Percentiles rank a stretch among this genome's conserved stretches.
Conservation (phyloP, 225 moss, liverwort and hornwort genomes). For the Antitrichia curtipendula region DNA sequence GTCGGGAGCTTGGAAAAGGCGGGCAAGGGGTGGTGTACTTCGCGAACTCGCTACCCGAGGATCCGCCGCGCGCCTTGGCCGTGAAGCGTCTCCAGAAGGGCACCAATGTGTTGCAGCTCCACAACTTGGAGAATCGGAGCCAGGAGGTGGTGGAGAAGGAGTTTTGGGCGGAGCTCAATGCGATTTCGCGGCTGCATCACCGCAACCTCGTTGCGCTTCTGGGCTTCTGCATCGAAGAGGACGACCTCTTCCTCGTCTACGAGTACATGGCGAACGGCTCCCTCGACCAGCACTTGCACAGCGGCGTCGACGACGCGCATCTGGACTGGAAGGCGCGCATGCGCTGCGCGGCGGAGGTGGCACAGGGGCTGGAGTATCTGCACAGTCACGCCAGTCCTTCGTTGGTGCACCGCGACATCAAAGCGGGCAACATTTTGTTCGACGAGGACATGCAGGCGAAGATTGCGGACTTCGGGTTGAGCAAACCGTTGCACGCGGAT, state of each 20-base stretch:
- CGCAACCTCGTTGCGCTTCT: conserved; percentile 33
- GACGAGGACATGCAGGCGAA: conserved; percentile 46
- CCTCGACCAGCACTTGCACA: conserved; percentile 32
- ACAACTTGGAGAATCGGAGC: conserved; percentile 8
- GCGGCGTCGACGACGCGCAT: background rate
- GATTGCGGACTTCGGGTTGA: conserved; percentile 44
- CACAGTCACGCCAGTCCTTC: conserved; percentile 44
- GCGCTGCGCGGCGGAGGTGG: conserved; percentile 44
- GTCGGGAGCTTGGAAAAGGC: conserved; percentile 30
- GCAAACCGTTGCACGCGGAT: conserved; percentile 21
- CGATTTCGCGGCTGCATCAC: conserved; percentile 30
- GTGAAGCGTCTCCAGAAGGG: conserved; percentile 43
- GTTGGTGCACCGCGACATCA: conserved; percentile 37
- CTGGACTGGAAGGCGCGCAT: conserved; percentile 42
- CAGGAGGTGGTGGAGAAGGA: conserved; percentile 36
- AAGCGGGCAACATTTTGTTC: conserved; percentile 36
- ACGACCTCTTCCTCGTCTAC: conserved; percentile 34
- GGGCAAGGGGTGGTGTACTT: conserved; percentile 37
- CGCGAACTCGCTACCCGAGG: conserved; percentile 16
- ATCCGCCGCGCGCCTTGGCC: conserved; percentile 8
- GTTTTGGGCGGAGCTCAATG: conserved; percentile 36
- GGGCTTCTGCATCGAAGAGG: conserved; percentile 30
- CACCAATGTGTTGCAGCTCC: conserved; percentile 9
- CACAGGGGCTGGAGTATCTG: conserved; percentile 42
- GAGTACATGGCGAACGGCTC: conserved; percentile 35